Base-by-base conservation (phyloP, 192 early-diverging fungal species). In the Physocladia obscura region DNA sequence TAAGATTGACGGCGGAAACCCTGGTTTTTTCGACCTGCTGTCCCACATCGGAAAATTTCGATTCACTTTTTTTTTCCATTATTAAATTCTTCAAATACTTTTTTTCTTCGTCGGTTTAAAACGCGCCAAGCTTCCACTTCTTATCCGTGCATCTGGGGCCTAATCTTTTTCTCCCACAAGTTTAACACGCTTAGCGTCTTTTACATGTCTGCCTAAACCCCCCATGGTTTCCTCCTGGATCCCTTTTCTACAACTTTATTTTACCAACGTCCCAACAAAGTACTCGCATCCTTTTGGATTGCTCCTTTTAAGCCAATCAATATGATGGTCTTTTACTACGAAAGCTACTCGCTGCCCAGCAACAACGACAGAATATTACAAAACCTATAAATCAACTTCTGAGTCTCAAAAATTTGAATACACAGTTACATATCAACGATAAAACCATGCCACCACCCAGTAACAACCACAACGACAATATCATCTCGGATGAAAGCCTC, bases 261-360 rank as follows among this genome's bases (percentile, higher is more conserved):
- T 65, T n/a, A n/a, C 47, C 50, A 27, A 6, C 37, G 22, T 49
- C 50, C 5, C 8, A 8, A 2, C 3, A 36, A 3, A 22, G n/a
- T n/a, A 8, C 65, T 56, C n/a, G 65, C 49, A 57, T 68, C 65
- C 65, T 54, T 68, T 57, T 68, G 65, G 65, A 68, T 68, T 44
- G 40, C 37, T 56, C 65, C 4, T 40, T 21, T 49, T 30, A 21
- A 8, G 5, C 24, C n/a, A 39, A 6, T 44, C 65, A 68, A 68
- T n/a, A n/a, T n/a, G 54, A 68, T 68, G 65, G 65, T 34, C 54
- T 68, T 57, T 52, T 39, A 27, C 29, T 24, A 24, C 11, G 65
- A 68, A 68, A 30, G 32, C 54, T 36, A 26, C 24, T 6, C 21
- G 65, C 65, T 21, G 5, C 13, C 24, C n/a, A 13, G n/a, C 59